Conservation (phyloP, 2,329 filamentous ascomycete species). For the Ophiostoma montium region DNA sequence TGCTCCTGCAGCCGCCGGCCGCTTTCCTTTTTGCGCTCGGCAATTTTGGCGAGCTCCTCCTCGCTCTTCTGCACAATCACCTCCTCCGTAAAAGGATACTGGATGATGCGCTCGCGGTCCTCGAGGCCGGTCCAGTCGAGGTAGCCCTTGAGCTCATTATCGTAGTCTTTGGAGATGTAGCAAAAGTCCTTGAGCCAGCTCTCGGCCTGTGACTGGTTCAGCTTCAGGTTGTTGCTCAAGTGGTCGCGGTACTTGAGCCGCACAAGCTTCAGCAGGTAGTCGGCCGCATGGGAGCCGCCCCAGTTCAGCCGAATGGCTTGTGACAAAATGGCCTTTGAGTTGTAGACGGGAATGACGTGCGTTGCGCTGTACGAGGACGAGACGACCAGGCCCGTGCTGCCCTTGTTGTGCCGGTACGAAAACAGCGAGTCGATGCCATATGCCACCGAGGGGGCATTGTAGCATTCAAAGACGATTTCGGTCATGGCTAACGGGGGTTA, state of each 20-base stretch:
- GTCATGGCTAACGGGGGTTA: conserved; percentile 58
- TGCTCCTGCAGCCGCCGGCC: conserved; percentile 86
- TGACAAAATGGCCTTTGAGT: conserved; percentile 68
- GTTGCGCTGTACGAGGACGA: conserved; percentile 90
- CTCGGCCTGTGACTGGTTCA: conserved; percentile 77
- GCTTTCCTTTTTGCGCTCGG: conserved; percentile 90
- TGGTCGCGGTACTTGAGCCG: conserved; percentile 68
- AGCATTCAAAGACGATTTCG: conserved; percentile 94
- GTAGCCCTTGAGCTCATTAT: conserved; percentile 59
- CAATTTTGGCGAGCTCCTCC: conserved; percentile 78
- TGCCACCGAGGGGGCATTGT: conserved; percentile 74
- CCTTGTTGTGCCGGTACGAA: conserved; percentile 85
- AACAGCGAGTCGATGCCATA: conserved; percentile 96
- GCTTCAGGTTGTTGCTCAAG: conserved; percentile 61
- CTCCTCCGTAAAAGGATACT: conserved; percentile 89
- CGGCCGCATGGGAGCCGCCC: conserved; percentile 80
- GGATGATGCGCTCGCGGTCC: conserved; percentile 75
- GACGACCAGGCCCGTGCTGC: conserved; percentile 73
- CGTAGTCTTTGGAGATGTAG: conserved; percentile 76
- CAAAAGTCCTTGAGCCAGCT: conserved; percentile 78
- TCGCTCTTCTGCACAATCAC: conserved; percentile 82
- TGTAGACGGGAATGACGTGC: conserved; percentile 84
- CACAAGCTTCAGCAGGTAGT: conserved; percentile 83
- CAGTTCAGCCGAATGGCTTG: conserved; percentile 87
- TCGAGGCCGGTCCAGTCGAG: conserved; percentile 88